Base-by-base conservation (phyloP, 1,284 basidiomycete genomes). In the Cutaneotrichosporon spelunceum region DNA sequence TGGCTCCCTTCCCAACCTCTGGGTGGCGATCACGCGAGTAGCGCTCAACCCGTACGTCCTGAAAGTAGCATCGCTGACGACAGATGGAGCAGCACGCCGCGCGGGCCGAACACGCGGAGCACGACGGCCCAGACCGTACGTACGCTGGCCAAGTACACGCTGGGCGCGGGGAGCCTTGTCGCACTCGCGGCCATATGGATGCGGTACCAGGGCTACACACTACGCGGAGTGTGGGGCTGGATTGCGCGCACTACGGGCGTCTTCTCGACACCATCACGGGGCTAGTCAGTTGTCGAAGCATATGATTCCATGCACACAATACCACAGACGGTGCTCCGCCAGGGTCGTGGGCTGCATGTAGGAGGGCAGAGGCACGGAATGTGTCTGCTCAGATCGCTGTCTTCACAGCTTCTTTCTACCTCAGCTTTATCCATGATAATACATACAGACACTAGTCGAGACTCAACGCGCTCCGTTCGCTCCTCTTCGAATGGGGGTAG, bases 401-500 rank as follows among this genome's bases (percentile, higher is more conserved):
- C n/a, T 11, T 33, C 8, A 33, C 30, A 33, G 8, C 30, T 11
- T 33, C 30, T 11, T 33, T 33, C 30, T 9, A 33, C 30, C 30
- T n/a, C 30, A 33, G 30, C 42, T 1, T 44, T 10, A 23, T 44
- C 42, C 9, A 48, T 48, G 45, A 27, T 24, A 24, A 27, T 48
- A 42, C 39, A 45, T 44, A 21, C 36, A 48, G 45, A 19, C 13
- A 33, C 57, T 60, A 60, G 10, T 66, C 65, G n/a, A 66, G 23
- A 30, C 61, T 66, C 27, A 66, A 48, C 23, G 65, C 65, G 29
- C 78, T 79, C 48, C 78, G 70, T 60, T 72, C 70, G 47, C 77
- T 79, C 56, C 76, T 64, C 52, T 77, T 75, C 4, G 75, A 78
- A 5, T 77, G 71, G 30, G 92, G 92, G 59, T 88, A 89, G 72